These are phyloP conservation scores for Vitis hybrid DNA, from an alignment of 177 flowering plant species.

Conservation along the genomic window DNA sequence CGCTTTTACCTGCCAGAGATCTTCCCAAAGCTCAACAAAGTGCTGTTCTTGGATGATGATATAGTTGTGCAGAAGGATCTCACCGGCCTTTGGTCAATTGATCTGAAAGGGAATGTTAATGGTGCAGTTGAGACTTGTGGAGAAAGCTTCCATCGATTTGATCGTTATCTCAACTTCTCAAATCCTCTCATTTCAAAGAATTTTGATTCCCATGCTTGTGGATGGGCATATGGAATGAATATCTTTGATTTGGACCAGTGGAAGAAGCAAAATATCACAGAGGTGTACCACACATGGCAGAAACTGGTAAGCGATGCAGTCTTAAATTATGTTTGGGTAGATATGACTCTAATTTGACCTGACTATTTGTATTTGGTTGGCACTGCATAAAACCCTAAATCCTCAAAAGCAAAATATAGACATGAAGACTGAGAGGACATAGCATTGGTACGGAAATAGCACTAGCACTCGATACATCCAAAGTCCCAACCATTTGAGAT, in stretches of 20 bases:
- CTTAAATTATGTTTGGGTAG: neutral
- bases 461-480: too few relatives aligned
- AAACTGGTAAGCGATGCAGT: slow-evolving; percentile 59
- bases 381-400: neutral
- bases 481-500: too few relatives aligned
- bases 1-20: slow-evolving; percentile 92
- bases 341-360: neutral
- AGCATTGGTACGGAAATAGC: too few relatives aligned
- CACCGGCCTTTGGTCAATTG: slow-evolving; percentile 69
- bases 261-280: slow-evolving; percentile 83
- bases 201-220: slow-evolving; percentile 91
- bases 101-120: slow-evolving; percentile 88
- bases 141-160: slow-evolving; percentile 87
- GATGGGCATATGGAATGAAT: slow-evolving; percentile 99
- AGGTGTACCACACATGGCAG: slow-evolving; percentile 89
- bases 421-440: neutral
- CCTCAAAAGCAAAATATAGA: neutral
- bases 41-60: slow-evolving; percentile 93
- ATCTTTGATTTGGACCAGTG: slow-evolving; percentile 86
- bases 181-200: slow-evolving; percentile 80
- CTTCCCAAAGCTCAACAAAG: slow-evolving; percentile 85
- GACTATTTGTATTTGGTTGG: neutral
- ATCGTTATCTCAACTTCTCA: slow-evolving; percentile 90
- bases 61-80: slow-evolving; percentile 91
- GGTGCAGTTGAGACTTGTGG: slow-evolving; percentile 98